Evolutionary conservation across 176 grass and related monocot species (phyloP).

Genomic region (Eragrostis curvula): DNA sequence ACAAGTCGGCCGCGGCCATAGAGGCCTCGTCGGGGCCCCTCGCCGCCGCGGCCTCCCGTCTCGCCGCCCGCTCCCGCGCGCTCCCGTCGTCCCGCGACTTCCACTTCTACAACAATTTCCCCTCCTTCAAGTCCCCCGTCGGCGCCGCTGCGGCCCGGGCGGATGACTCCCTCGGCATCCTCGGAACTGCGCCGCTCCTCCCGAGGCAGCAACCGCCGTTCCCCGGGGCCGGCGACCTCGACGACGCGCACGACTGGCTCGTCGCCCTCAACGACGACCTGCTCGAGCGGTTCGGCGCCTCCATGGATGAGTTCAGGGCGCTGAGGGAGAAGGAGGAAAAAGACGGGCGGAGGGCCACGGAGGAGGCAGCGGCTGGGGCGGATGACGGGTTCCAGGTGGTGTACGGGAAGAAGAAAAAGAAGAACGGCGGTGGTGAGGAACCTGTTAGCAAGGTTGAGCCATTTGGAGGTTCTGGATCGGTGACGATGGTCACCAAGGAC

Average conservation of each 20-base stretch:
- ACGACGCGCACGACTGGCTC: constrained; percentile 74
- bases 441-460: constrained; percentile 29
- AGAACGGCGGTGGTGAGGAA: constrained; percentile 15
- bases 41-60: constrained; percentile 49
- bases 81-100: constrained; percentile 64
- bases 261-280: constrained; percentile 76
- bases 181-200: constrained; percentile 23
- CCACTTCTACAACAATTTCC: constrained; percentile 93
- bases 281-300: constrained; percentile 59
- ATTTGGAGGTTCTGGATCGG: constrained; percentile 39
- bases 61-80: constrained; percentile 50
- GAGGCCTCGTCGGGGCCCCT: constrained; percentile 51
- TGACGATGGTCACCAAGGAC: constrained; percentile 68
- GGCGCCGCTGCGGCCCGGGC: constrained; percentile 51
- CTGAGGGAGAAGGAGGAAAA: constrained; percentile 69
- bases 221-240: constrained; percentile 57
- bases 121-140: constrained; percentile 65
- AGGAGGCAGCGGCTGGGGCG: constrained; percentile 10
- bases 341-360: constrained; percentile 19
- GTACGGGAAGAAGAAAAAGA: constrained; percentile 84
- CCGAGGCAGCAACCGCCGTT: constrained; percentile 51
- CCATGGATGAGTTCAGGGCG: constrained; percentile 74
- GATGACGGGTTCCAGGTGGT: constrained; percentile 76
- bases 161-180: constrained; percentile 50
- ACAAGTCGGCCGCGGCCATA: constrained; percentile 41